Conservation (phyloP, 176 grass and related monocot species). For the Carex littledalei region DNA sequence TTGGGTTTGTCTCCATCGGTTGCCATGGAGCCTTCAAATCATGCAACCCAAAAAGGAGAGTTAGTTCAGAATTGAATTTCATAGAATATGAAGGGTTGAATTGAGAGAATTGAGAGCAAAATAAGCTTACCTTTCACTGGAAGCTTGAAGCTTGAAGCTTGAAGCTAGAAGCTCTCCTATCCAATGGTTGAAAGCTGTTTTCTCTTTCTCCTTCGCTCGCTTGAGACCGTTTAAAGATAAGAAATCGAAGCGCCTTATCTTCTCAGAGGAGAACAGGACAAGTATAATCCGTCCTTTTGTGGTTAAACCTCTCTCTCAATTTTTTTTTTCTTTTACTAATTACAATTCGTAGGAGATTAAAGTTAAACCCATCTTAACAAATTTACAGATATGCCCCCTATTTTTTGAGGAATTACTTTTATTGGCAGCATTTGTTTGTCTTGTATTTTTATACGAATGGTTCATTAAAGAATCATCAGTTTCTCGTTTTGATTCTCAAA, state of each 20-base stretch:
- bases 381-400: not conserved
- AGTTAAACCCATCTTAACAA: not conserved
- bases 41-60: not conserved
- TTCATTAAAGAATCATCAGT: too few relatives aligned
- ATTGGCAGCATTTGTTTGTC: not conserved
- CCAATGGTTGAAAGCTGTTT: not conserved
- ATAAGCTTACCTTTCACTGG: not conserved
- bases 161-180: not conserved
- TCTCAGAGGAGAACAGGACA: not conserved
- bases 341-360: not conserved
- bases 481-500: too few relatives aligned
- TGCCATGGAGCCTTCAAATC: slow-evolving; percentile 20
- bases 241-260: slow-evolving; percentile 8
- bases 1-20: slow-evolving; percentile 20
- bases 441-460: too few relatives aligned
- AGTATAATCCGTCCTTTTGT: too few relatives aligned
- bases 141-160: not conserved
- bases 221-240: slow-evolving; percentile 2
- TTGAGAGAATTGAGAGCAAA: not conserved
- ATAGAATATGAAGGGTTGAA: not conserved
- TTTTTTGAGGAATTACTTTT: not conserved
- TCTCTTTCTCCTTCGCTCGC: not conserved
- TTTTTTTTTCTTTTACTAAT: not conserved
- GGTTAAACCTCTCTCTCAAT: too few relatives aligned
- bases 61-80: not conserved